A percentile compares a stretch with the other conserved stretches of the same genome.
These are phyloP conservation scores for Agrostemma githago DNA, from an alignment of 148 eudicot species.

Conservation along the genomic window DNA sequence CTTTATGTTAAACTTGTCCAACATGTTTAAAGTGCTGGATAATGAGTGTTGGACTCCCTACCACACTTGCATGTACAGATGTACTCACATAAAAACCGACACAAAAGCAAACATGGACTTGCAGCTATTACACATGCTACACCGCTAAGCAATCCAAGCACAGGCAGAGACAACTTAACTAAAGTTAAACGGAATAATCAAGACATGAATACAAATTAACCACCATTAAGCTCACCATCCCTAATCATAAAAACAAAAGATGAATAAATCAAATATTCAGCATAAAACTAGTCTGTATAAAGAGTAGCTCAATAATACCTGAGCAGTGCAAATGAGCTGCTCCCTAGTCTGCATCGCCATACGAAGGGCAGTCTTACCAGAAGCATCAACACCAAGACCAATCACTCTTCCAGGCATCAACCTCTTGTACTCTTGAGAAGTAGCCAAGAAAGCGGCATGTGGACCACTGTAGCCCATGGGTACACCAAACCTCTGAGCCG, in stretches of 20 bases:
- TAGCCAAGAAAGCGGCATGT: constrained; percentile 95
- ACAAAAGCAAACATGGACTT: not conserved
- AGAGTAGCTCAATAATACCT: constrained; percentile 51
- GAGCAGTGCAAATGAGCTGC: constrained; percentile 98
- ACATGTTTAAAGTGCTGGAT: not conserved
- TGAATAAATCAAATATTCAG: not conserved
- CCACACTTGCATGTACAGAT: not conserved
- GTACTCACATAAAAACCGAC: not conserved
- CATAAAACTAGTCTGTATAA: not conserved
- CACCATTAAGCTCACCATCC: not conserved
- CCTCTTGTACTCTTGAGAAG: constrained; percentile 95
- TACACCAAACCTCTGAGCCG: constrained; percentile 98
- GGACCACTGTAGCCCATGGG: constrained; percentile 99
- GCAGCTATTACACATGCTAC: constrained; percentile 9
- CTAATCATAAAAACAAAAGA: not conserved
- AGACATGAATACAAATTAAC: not conserved
- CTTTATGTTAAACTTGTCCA: not conserved
- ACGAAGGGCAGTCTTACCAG: constrained; percentile 83
- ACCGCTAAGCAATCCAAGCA: not conserved
- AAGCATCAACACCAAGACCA: constrained; percentile 87
- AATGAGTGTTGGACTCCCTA: not conserved
- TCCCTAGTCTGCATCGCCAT: constrained; percentile 99
- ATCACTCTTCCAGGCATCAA: constrained; percentile 98
- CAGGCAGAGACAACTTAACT: not conserved
- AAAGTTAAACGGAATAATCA: not conserved